phyloP scores from a whole-genome alignment of 2,329 filamentous ascomycete species.

The Fusarium sp. region DNA sequence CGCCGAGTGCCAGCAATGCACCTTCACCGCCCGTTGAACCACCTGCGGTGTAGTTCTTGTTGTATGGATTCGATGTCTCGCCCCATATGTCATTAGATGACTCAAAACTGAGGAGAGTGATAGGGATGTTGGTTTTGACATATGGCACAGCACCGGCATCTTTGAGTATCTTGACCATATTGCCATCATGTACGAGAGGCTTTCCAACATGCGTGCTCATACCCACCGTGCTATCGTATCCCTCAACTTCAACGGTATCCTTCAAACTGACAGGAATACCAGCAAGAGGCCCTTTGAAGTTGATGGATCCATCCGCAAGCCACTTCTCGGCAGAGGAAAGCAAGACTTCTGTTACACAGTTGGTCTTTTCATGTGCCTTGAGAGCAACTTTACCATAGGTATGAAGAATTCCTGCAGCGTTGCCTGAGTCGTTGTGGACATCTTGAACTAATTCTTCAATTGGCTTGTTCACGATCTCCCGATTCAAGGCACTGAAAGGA shows the following conservation, averaged over 20 bases:
- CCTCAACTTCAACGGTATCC: constrained; percentile 81
- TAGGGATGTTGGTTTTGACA: constrained; percentile 90
- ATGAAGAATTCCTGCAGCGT: constrained; percentile 78
- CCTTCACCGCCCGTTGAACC: constrained; percentile 90
- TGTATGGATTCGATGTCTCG: constrained; percentile 83
- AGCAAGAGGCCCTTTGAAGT: constrained; percentile 83
- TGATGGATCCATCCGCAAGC: constrained; percentile 67
- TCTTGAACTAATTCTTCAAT: constrained; percentile 82
- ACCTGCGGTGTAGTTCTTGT: constrained; percentile 84
- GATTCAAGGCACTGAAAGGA: constrained; percentile 72
- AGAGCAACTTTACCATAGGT: constrained; percentile 89
- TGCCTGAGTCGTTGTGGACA: constrained; percentile 75
- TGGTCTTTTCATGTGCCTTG: constrained; percentile 86
- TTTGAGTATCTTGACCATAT: constrained; percentile 80
- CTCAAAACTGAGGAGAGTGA: constrained; percentile 88
- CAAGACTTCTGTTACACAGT: constrained; percentile 90
- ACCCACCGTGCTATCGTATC: constrained; percentile 85
- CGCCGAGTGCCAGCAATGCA: constrained; percentile 83
- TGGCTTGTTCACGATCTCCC: constrained; percentile 74
- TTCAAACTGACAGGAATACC: constrained; percentile 90
- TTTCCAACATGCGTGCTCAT: constrained; percentile 80
- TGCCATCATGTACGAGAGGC: constrained; percentile 73
- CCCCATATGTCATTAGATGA: constrained; percentile 85
- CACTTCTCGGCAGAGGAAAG: constrained; percentile 82
- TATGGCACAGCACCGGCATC: constrained; percentile 91